phyloP scores from a whole-genome alignment of 345 rosid genomes.

The Theobroma cacao region DNA sequence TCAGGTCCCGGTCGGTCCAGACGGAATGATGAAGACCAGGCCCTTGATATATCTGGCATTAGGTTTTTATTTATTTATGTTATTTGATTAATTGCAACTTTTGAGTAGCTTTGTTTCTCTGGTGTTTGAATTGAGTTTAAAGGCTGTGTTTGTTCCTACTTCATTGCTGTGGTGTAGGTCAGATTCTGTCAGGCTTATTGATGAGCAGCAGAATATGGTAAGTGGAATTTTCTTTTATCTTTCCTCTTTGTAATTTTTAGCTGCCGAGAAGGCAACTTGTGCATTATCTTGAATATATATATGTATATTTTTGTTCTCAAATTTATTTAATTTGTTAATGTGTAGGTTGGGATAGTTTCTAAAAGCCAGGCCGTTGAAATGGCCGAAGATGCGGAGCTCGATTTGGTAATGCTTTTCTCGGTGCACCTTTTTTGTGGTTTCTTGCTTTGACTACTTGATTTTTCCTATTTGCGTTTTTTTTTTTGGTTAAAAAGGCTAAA shows the following conservation, averaged over 20 bases:
- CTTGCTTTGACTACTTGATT: background rate
- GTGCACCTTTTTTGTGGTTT: background rate
- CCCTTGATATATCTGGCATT: constrained; percentile 61
- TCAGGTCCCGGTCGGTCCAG: constrained; percentile 31
- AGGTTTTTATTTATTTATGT: constrained; percentile 33
- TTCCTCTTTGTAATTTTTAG: background rate
- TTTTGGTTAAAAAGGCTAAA: background rate
- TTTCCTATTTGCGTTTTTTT: background rate
- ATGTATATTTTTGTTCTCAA: background rate
- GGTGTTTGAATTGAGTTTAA: background rate
- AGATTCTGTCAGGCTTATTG: constrained; percentile 73
- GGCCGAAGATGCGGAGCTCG: constrained; percentile 87
- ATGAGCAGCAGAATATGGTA: constrained; percentile 79
- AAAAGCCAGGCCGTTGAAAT: constrained; percentile 69
- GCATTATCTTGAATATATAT: background rate
- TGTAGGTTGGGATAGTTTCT: constrained; percentile 80
- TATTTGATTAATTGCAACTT: background rate
- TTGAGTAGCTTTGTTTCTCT: background rate
- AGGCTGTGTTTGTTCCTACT: constrained; percentile 2
- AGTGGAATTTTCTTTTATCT: constrained; percentile 11
- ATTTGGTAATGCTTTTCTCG: constrained; percentile 55
- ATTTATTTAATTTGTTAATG: background rate
- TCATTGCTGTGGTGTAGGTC: constrained; percentile 47
- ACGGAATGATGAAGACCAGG: constrained; percentile 50
- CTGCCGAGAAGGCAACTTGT: constrained; percentile 8